Evolutionary conservation across 176 grass and related monocot genomes (phyloP).

Genomic region (Coix lacrymajobi): DNA sequence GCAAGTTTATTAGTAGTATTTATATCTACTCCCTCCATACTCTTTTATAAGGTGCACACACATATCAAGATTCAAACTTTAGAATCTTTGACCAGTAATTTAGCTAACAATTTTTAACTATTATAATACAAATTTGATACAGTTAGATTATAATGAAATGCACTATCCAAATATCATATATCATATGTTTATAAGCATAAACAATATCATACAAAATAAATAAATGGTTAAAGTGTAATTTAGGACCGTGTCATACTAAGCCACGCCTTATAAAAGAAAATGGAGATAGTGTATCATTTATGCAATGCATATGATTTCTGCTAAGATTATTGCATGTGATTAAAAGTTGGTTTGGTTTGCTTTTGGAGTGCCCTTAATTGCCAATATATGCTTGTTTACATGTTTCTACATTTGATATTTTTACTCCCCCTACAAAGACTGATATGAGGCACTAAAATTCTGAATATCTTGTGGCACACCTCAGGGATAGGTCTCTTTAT

Average conservation of each 20-base stretch:
- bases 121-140: too few relatives aligned
- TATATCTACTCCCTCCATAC: not conserved
- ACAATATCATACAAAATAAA: too few relatives aligned
- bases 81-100: not conserved
- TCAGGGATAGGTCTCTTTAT: not conserved
- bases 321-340: not conserved
- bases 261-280: too few relatives aligned
- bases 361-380: not conserved
- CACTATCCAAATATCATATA: too few relatives aligned
- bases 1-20: conserved; percentile 41
- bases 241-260: not conserved
- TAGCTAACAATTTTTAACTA: not conserved
- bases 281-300: not conserved
- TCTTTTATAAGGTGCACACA: not conserved
- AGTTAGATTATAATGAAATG: too few relatives aligned
- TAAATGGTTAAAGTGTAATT: not conserved
- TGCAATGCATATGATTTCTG: not conserved
- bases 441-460: not conserved
- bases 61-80: not conserved
- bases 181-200: too few relatives aligned
- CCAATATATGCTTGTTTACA: not conserved
- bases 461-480: not conserved
- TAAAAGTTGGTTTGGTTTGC: not conserved
- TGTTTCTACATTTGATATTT: not conserved
- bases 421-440: too few relatives aligned